Evolutionary conservation across 2,329 filamentous ascomycete species (phyloP), one percentile per base, ranked within the genome.

Genomic region (Alternaria gaisen): DNA sequence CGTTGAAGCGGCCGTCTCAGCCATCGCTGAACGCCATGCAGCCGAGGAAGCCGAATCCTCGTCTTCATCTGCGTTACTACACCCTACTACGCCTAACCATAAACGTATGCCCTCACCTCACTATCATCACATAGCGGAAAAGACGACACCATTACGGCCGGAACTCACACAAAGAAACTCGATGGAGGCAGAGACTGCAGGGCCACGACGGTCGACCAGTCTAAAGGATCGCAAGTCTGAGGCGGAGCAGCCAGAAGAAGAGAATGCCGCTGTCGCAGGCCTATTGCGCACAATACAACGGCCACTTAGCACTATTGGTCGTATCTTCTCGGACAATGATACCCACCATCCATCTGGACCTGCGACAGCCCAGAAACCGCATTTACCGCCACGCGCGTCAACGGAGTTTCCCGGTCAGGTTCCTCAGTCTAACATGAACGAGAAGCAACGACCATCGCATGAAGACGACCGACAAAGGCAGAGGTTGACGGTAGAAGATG

Each of bases 1-100:
- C 68, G 96, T 99, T n/a, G 95, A 99, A 81, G 91, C 91, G 4
- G 94, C 95, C 8, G 96, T 99, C 3, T 97, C 93, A 6, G 92
- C 92, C 42, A 99, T 99, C 67, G 94, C 95, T 2, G 94, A 97
- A 80, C 92, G 92, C 72, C 93, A 97, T 59, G 82, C 85, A 36
- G 83, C 88, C 65, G 79, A 68, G 34, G 66, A 63, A 56, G 68
- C 44, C 24, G 67, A 63, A 38, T 66, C 58, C 24, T 66, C 59
- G 7, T 66, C 53, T 22, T 61, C 63, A 16, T 63, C 56, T 43
- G 66, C 58, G 48, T 69, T 54, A 50, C 67, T 68, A 5, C 67
- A 64, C 5, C 66, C 70, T 46, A 58, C 61, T 10, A 65, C 67
- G 47, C 72, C 61, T 28, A 77, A 50, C 69, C 79, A 71, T 63